phyloP scores from a whole-genome alignment of 306 rosid species.

The Fagus sylvatica region DNA sequence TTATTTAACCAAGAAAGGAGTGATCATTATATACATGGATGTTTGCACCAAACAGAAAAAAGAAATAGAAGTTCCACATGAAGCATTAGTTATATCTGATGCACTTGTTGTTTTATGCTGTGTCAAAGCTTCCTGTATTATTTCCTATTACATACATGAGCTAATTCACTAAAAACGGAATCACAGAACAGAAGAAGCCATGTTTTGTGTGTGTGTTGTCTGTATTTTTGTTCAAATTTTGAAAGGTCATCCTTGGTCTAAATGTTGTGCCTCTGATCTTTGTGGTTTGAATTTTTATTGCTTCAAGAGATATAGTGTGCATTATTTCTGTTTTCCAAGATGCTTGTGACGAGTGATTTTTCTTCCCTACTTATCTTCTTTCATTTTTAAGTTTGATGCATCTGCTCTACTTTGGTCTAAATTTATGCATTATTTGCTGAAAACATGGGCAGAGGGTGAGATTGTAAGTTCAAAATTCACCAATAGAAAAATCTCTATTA shows the following conservation, averaged over 20 bases:
- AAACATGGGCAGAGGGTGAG: neutral
- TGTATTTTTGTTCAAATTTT: neutral
- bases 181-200: neutral
- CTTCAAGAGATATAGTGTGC: neutral
- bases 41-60: neutral
- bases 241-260: neutral
- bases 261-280: neutral
- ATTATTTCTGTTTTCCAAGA: neutral
- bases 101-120: neutral
- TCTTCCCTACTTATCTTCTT: neutral
- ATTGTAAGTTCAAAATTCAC: too few species aligned
- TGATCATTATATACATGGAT: neutral
- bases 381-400: neutral
- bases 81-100: neutral
- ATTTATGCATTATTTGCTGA: neutral
- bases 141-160: neutral
- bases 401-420: neutral
- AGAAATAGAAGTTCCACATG: neutral
- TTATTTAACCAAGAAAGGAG: neutral
- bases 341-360: neutral
- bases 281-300: neutral
- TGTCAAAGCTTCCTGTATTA: neutral
- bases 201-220: neutral
- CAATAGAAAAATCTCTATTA: neutral
- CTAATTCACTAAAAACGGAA: neutral